Conservation (phyloP, 257 asterid genomes). For the Solanum tacnaense region DNA sequence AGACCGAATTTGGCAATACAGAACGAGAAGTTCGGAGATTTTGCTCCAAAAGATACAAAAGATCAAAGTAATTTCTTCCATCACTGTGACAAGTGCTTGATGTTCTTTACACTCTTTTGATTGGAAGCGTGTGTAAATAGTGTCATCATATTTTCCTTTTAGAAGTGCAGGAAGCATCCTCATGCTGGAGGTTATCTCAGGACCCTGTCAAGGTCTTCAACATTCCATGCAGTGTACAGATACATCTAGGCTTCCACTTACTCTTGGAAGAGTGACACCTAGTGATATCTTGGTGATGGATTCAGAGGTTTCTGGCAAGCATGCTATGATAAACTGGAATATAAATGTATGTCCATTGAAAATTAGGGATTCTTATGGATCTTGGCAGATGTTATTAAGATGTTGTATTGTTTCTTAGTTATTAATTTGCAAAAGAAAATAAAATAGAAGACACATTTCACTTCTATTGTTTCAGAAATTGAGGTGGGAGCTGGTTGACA, state of each 20-base stretch:
- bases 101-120: conserved; percentile 1
- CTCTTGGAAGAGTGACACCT: conserved; percentile 89
- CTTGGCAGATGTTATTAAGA: background rate
- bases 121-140: conserved; percentile 37
- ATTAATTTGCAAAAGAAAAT: background rate
- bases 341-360: conserved; percentile 39
- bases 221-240: conserved; percentile 54
- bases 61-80: conserved; percentile 55
- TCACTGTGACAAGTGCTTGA: conserved; percentile 9
- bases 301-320: conserved; percentile 97
- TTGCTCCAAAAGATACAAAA: conserved; percentile 25
- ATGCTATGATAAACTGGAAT: conserved; percentile 86
- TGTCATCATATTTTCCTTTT: conserved; percentile 64
- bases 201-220: conserved; percentile 73
- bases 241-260: conserved; percentile 61
- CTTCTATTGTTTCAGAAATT: conserved; percentile 39
- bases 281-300: conserved; percentile 67
- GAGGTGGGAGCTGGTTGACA: conserved; percentile 95
- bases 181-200: conserved; percentile 79
- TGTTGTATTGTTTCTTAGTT: conserved; percentile 8
- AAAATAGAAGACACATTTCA: background rate
- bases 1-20: conserved; percentile 14
- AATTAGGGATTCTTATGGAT: conserved; percentile 2
- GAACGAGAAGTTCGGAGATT: conserved; percentile 5
- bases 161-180: conserved; percentile 96